Evolutionary conservation across 2,329 filamentous ascomycete species (phyloP).

Genomic region (Venturiaceae sp.): DNA sequence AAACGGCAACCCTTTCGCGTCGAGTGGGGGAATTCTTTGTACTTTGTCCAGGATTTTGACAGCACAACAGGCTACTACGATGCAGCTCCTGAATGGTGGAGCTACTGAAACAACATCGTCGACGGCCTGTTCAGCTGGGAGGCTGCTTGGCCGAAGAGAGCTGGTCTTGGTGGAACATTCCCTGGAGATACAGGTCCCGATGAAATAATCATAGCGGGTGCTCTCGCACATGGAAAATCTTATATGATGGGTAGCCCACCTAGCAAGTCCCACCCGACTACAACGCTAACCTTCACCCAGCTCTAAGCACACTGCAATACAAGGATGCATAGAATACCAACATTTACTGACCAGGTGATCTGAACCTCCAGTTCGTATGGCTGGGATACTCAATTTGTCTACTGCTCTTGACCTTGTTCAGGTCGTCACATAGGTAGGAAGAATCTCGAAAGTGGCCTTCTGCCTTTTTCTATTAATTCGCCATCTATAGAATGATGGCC

Average conservation of each 20-base stretch:
- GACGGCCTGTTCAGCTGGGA: slow-evolving; percentile 31
- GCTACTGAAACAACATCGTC: slow-evolving; percentile 20
- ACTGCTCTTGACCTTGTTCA: slow-evolving; percentile 21
- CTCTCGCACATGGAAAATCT: slow-evolving; percentile 16
- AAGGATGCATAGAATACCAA: not conserved
- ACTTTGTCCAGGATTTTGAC: slow-evolving; percentile 24
- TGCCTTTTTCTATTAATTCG: not conserved
- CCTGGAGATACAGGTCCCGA: slow-evolving; percentile 18
- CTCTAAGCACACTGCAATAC: not conserved
- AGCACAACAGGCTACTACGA: slow-evolving; percentile 21
- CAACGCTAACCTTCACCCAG: not conserved
- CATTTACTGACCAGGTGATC: slow-evolving; percentile 11
- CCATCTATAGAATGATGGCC: slow-evolving; percentile 19
- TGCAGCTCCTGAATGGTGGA: slow-evolving; percentile 17
- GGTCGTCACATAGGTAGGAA: slow-evolving; percentile 20
- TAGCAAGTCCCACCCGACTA: not conserved
- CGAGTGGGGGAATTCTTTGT: slow-evolving; percentile 8
- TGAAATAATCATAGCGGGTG: slow-evolving; percentile 15
- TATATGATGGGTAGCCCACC: slow-evolving; percentile 25
- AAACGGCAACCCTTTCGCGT: not conserved
- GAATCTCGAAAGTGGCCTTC: not conserved
- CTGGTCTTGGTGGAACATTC: slow-evolving; percentile 10
- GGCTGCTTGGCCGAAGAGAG: slow-evolving; percentile 21
- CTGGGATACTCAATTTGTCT: slow-evolving; percentile 22
- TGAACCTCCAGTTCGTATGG: slow-evolving; percentile 26